These are phyloP conservation scores for Parascedosporium putredinis DNA, from an alignment of 2,329 filamentous ascomycete genomes.

Conservation along the genomic window DNA sequence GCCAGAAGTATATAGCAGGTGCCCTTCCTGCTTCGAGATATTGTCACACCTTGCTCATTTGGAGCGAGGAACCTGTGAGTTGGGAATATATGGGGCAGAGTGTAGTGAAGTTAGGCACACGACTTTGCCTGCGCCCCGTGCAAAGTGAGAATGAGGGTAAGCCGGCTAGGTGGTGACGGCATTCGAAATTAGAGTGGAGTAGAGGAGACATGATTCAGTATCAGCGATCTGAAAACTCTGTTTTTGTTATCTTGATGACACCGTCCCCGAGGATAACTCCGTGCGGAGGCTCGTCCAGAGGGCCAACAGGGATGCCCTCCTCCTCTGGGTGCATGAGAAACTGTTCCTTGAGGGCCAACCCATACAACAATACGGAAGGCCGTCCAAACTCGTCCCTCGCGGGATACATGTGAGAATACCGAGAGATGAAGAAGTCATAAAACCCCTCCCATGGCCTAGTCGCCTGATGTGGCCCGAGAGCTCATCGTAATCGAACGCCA, in stretches of 20 bases:
- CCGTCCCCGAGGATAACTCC: constrained; percentile 66
- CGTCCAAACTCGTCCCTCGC: constrained; percentile 22
- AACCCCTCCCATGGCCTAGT: constrained; percentile 89
- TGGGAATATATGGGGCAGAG: too few relatives aligned
- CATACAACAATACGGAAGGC: constrained; percentile 48
- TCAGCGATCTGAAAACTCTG: constrained; percentile 5
- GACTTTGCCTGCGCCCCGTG: too few relatives aligned
- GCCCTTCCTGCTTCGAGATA: too few relatives aligned
- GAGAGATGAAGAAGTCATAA: constrained; percentile 90
- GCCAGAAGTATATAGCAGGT: too few relatives aligned
- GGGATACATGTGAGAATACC: constrained; percentile 45
- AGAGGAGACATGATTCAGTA: too few relatives aligned
- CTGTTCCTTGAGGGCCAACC: constrained; percentile 79
- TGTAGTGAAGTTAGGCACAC: too few relatives aligned
- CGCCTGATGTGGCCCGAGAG: constrained; percentile 50
- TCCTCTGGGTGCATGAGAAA: constrained; percentile 44
- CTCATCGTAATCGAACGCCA: constrained; percentile 69
- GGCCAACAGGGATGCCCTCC: constrained; percentile 6
- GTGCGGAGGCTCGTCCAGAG: constrained; percentile 65
- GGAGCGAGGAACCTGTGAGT: too few relatives aligned
- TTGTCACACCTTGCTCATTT: too few relatives aligned
- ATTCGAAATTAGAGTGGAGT: too few relatives aligned
- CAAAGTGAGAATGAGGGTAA: too few relatives aligned
- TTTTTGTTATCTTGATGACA: constrained; percentile 26
- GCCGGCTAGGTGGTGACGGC: too few relatives aligned